Percentiles rank a stretch among this genome's conserved stretches.
Conservation (phyloP, 352 stramenopile species). For the Globisporangium megalacanthum region DNA sequence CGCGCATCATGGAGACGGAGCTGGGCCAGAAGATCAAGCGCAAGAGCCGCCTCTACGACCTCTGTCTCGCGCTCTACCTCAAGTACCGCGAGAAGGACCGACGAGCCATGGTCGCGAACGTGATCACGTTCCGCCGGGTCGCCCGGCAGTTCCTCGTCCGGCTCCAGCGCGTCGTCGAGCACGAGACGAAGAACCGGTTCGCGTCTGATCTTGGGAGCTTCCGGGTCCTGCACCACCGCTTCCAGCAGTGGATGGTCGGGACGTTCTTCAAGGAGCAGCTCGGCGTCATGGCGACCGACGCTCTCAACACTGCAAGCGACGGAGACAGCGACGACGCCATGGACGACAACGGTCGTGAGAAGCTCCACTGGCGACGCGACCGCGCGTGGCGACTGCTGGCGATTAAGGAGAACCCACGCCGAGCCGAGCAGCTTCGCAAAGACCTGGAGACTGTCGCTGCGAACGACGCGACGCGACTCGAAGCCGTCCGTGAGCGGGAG, state of each 20-base stretch:
- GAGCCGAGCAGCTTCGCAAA: conserved; percentile 24
- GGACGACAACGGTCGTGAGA: conserved; percentile 11
- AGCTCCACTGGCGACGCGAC: conserved; percentile 43
- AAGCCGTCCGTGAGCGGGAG: conserved; percentile 33
- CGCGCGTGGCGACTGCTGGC: conserved; percentile 39
- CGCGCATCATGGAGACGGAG: conserved; percentile 58
- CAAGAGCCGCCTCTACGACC: conserved; percentile 53
- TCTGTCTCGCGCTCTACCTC: conserved; percentile 49
- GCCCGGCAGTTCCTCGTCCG: conserved; percentile 28
- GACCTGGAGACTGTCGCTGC: conserved; percentile 27
- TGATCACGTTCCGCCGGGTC: conserved; percentile 43
- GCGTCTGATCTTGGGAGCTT: conserved; percentile 46
- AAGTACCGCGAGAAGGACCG: conserved; percentile 52
- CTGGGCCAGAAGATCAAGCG: conserved; percentile 47
- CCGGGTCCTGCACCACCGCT: conserved; percentile 29
- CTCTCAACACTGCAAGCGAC: background rate
- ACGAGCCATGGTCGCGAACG: conserved; percentile 43
- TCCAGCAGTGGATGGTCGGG: conserved; percentile 36
- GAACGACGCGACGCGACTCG: conserved; percentile 26
- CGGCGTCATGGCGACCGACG: background rate
- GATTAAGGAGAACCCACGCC: conserved; percentile 33
- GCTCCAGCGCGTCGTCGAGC: conserved; percentile 18
- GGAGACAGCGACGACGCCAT: conserved; percentile 7
- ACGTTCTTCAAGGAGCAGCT: conserved; percentile 24
- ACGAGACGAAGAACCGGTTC: conserved; percentile 42